Base-by-base conservation (phyloP, 345 rosid genomes). In the Salix exigua region DNA sequence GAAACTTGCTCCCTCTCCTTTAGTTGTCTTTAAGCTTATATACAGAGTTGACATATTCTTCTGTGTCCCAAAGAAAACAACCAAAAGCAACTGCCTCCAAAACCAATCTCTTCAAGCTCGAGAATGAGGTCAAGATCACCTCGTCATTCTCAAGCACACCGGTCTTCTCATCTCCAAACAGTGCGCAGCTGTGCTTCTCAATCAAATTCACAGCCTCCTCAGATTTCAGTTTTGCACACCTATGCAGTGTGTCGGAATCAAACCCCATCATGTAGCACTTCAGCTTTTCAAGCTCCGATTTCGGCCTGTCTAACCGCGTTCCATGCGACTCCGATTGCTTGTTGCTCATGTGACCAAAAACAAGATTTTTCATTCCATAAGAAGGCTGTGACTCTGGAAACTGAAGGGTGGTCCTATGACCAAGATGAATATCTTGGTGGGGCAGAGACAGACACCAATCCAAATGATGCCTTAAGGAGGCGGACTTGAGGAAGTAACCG, bases 41-140 rank as follows among this genome's bases (percentile, higher is more conserved):
- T 1, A 88, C 84, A 25, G 83, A 74, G 72, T 90, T 79, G 0
- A 92, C 94, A 76, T 85, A 83, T 70, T 87, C 89, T 85, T 96
- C 97, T 5, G 91, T 81, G 33, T 93, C 99, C 99, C 98, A 93
- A n/a, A 96, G 91, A 76, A 96, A 96, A 61, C 88, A 86, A 64
- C 99, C 99, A 70, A 96, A 96, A 40, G 98, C 98, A 33, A 92
- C 89, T 38, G 99, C 99, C 78, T 96, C 99, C 30, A 92, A 76
- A 72, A 92, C 90, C 87, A 96, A 81, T 42, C 99, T 89, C 88
- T 89, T 96, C 82, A 96, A 48, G 83, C 97, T 96, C 17, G 91
- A 90, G 81, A 88, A 96, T 1, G 99, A 93, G 51, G 99, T 89
- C 73, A 81, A 66, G 4, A 96, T 88, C 48, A 87, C 75, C 79